Conservation (phyloP, 2,329 filamentous ascomycete species). For the Phaeosphaeria sp. region DNA sequence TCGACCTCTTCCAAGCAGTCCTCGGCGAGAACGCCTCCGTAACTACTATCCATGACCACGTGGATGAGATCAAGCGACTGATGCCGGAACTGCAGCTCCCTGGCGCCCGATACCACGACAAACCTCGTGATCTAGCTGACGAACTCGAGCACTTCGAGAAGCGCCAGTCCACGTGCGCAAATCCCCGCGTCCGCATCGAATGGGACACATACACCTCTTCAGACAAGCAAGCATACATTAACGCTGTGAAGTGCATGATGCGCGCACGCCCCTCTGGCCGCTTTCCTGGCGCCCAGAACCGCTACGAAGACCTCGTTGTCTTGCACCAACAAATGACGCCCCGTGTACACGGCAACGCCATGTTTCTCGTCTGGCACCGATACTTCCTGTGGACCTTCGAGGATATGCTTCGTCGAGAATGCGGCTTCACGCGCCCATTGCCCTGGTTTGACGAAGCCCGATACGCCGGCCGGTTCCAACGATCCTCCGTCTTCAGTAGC, state of each 20-base stretch:
- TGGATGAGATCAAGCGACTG: constrained; percentile 14
- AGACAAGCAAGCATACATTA: constrained; percentile 32
- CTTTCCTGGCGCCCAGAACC: constrained; percentile 31
- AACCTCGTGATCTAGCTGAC: constrained; percentile 8
- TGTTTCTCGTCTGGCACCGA: constrained; percentile 54
- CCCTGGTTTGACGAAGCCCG: constrained; percentile 49
- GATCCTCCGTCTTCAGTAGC: constrained; percentile 39
- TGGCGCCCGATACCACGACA: constrained; percentile 1
- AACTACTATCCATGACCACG: constrained; percentile 20
- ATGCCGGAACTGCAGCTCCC: constrained; percentile 14
- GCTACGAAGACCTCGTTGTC: constrained; percentile 45
- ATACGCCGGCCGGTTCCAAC: constrained; percentile 36
- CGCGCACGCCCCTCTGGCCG: constrained; percentile 26
- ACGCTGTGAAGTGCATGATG: constrained; percentile 40
- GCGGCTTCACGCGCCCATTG: constrained; percentile 48
- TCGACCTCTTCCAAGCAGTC: constrained; percentile 13
- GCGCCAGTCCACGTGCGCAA: constrained; percentile 31
- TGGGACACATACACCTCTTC: constrained; percentile 35
- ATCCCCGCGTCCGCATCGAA: constrained; percentile 36
- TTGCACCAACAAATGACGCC: constrained; percentile 43
- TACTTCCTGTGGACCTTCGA: constrained; percentile 53
- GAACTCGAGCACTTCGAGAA: constrained; percentile 19
- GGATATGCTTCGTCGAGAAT: constrained; percentile 50
- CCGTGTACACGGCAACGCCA: constrained; percentile 40
- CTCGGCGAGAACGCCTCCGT: constrained; percentile 20